Percentiles rank a stretch among this genome's conserved stretches.
Evolutionary conservation across 75 land plant species (phyloP).

Genomic region (Picea glauca): DNA sequence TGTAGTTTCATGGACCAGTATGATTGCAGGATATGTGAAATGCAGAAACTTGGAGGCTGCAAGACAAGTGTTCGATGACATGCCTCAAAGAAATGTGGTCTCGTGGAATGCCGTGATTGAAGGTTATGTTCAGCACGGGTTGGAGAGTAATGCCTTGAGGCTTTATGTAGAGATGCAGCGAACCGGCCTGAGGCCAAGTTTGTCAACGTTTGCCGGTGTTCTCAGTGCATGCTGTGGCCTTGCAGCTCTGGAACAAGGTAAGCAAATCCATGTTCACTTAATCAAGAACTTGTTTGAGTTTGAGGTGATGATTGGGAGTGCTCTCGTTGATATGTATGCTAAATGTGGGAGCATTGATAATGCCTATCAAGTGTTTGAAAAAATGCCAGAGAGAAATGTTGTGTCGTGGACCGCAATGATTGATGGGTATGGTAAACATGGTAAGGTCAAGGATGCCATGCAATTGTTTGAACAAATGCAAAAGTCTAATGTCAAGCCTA

Average conservation of each 20-base stretch:
- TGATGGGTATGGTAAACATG: conserved; percentile 3
- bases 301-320: conserved; percentile 17
- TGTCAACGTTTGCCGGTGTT: not conserved
- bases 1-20: conserved; percentile 4
- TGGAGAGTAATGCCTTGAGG: not conserved
- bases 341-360: conserved; percentile 13
- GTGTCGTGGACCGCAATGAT: conserved; percentile 18
- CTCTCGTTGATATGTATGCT: conserved; percentile 14
- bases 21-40: not conserved
- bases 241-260: conserved; percentile 1
- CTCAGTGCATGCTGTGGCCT: conserved; percentile 4
- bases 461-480: conserved; percentile 3
- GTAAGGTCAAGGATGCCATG: not conserved
- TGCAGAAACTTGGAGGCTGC: conserved; percentile 10
- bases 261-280: conserved; percentile 1
- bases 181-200: not conserved
- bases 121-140: conserved; percentile 17
- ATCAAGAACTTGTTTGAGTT: conserved; percentile 11
- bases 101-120: conserved; percentile 20
- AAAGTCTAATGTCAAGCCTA: conserved; percentile 4
- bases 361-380: conserved; percentile 9
- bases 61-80: conserved; percentile 7
- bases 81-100: conserved; percentile 1
- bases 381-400: not conserved
- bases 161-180: not conserved